These are phyloP conservation scores for Penicillium sp. DNA, from an alignment of 2,329 filamentous ascomycete species.

Conservation along the genomic window DNA sequence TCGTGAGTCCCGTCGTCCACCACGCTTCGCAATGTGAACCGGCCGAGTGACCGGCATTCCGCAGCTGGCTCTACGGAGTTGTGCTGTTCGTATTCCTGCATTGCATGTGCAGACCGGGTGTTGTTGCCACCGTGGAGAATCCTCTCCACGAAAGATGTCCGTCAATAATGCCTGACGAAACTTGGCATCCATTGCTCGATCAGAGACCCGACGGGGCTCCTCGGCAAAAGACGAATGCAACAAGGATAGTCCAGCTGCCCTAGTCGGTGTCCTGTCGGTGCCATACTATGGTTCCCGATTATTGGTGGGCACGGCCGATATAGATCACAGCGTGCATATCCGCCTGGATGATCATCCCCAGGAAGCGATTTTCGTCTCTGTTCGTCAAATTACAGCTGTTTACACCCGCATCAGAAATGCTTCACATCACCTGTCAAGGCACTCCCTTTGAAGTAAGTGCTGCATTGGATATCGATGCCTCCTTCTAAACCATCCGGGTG, in stretches of 20 bases:
- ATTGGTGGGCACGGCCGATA: not conserved
- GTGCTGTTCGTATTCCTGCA: not conserved
- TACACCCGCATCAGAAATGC: not conserved
- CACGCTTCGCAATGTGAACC: not conserved
- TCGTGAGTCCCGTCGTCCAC: not conserved
- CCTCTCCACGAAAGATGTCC: not conserved
- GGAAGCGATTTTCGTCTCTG: not conserved
- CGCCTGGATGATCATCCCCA: not conserved
- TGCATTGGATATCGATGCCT: not conserved
- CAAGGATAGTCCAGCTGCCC: not conserved
- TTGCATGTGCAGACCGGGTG: not conserved
- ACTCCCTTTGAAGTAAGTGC: not conserved
- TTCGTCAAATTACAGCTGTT: not conserved
- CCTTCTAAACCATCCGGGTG: not conserved
- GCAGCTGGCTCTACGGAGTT: not conserved
- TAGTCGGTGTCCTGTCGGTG: not conserved
- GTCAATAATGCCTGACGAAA: not conserved
- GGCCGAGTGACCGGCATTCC: constrained; percentile 1
- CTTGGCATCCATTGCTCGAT: not conserved
- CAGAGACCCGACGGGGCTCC: not conserved
- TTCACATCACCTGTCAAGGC: not conserved
- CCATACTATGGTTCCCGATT: not conserved
- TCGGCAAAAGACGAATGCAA: not conserved
- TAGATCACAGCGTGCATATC: not conserved
- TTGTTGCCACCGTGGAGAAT: not conserved